Base-by-base conservation (phyloP, 2,329 filamentous ascomycete genomes). In the Penicillium paneum region DNA sequence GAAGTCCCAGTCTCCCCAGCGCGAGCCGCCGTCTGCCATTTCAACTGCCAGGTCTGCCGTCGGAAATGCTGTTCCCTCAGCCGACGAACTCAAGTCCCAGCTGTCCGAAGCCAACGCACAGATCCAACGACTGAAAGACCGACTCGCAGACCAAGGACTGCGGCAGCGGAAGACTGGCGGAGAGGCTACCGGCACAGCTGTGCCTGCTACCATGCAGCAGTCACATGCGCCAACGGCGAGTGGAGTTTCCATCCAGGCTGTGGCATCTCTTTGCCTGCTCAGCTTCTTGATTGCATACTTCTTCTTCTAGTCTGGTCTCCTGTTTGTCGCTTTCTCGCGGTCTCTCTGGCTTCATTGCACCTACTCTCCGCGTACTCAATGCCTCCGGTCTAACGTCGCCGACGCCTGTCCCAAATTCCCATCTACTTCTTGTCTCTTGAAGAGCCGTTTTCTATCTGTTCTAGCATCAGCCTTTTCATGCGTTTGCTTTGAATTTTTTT, bases 211-310 rank as follows among this genome's bases (percentile, higher is more conserved):
- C 73, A 77, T 77, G 58, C 80, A 80, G 61, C 83, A 83, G 67
- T 80, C 79, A 64, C 78, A 78, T 58, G 74, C 83, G 73, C 71
- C 86, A 75, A 62, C 77, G 19, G 85, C 91, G 64, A 51, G 68
- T 19, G 93, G 94, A 21, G 93, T 99, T 3, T 87, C 94, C 0
- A 84, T 99, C 46, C 88, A 93, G 72, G 83, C 93, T 59, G 90
- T 90, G 41, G 93, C 94, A 21, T 79, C 85, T 21, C 78, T 99
- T 40, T 97, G 92, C 71, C 79, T 99, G 66, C 67, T 96, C 60
- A 92, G 90, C 79, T 99, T 99, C 78, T 76, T 99, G 69, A 83
- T 97, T 65, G 94, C 91, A 52, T 99, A 97, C 77, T 84, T 97
- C 74, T 91, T 99, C 80, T 99, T 99, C 76, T 99, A 86, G 47